Evolutionary conservation across 2,329 filamentous ascomycete genomes (phyloP), one percentile per base, ranked within the genome.

Genomic region (Penicillium sp.): DNA sequence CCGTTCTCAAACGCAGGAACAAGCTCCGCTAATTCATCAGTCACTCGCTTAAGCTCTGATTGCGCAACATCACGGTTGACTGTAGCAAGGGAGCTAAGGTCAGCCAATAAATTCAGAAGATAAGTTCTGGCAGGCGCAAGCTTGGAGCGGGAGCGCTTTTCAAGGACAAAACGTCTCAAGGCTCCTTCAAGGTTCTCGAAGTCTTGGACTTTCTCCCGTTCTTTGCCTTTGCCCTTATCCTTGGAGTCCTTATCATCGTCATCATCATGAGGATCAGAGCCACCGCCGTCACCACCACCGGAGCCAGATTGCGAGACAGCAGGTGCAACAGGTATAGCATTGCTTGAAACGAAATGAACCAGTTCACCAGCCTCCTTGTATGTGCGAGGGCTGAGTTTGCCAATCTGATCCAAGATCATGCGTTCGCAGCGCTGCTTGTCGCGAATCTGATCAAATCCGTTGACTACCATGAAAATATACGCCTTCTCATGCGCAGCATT

Each of bases 391-490:
- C 93, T 97, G n/a, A 99, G 80, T 27, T 86, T 85, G 46, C 83
- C 80, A 16, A 99, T 87, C 73, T 97, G 93, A 65, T 97, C 91
- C 56, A 99, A 73, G 47, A 99, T 94, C 84, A 91, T 89, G 68
- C 94, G 91, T 72, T 96, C 85, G 72, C 93, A 97, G 56, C 93
- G 83, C 56, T 90, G 82, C 77, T 97, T 94, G 73, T 97, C 92
- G 60, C 88, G 83, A 65, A 99, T 97, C 58, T 89, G 88, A 74
- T 99, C 94, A 67, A 91, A 99, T 18, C 93, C 92, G 70, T 99
- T 99, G 62, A 99, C 94, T 15, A 99, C 94, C 73, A 99, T 96
- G 73, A 99, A 99, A 59, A 99, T 92, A 70, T 99, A 99, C 0
- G 94, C 93, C 75, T 99, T 99, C 69, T 99, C 94, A 39, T 93